Evolutionary conservation across 1,284 basidiomycete species (phyloP).

Genomic region (Rhodotorula sp.): DNA sequence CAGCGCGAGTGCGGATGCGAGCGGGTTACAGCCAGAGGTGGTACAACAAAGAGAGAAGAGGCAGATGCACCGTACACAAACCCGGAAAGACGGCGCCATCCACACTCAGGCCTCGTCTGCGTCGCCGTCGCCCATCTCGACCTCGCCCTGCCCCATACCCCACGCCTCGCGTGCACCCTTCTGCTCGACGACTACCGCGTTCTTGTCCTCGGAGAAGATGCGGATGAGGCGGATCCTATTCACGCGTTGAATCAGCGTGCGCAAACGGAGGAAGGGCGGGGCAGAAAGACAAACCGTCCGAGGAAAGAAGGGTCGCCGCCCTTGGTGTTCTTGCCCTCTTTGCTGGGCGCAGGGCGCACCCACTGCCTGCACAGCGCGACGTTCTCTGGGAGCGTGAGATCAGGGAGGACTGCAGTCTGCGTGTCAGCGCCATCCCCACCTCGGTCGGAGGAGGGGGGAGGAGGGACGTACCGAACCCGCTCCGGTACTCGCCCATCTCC

Average conservation of each 20-base stretch:
- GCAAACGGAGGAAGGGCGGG: neutral
- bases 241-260: neutral
- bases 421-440: no score
- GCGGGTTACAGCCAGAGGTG: neutral
- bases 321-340: constrained; percentile 27
- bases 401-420: constrained; percentile 39
- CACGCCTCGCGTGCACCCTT: constrained; percentile 35
- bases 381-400: constrained; percentile 38
- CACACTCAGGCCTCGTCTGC: neutral
- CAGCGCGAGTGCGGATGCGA: neutral
- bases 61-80: neutral
- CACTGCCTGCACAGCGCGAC: constrained; percentile 40
- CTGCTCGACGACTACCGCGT: constrained; percentile 23
- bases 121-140: constrained; percentile 36
- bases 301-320: constrained; percentile 43
- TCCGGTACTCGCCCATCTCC: constrained; percentile 35
- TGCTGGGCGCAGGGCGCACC: constrained; percentile 28
- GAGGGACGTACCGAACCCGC: constrained; percentile 34
- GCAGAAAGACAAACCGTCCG: constrained; percentile 19
- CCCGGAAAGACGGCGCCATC: neutral
- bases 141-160: constrained; percentile 32
- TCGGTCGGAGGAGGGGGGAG: neutral
- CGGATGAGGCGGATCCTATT: constrained; percentile 35
- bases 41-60: neutral
- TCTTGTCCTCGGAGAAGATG: constrained; percentile 27